A percentile compares a stretch with the other conserved stretches of the same genome.
Conservation (phyloP, 768 basidiomycete genomes). For the Calocybe cyanea region DNA sequence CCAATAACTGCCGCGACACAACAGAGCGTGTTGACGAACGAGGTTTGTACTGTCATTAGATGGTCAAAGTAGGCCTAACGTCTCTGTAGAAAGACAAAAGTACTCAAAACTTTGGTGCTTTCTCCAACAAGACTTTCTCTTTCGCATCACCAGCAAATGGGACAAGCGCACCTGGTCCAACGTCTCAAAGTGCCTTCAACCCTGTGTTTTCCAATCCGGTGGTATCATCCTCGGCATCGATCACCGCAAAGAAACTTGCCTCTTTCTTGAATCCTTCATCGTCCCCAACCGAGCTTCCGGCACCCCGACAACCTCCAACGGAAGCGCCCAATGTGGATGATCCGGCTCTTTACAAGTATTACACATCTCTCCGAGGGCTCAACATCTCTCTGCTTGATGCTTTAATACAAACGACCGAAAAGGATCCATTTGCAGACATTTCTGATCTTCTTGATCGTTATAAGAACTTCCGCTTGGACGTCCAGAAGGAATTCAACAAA, state of each 20-base stretch:
- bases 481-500: slow-evolving; percentile 54
- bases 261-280: slow-evolving; percentile 31
- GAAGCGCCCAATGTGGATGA: slow-evolving; percentile 21
- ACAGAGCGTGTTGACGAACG: not conserved
- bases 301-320: slow-evolving; percentile 9
- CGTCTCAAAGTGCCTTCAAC: slow-evolving; percentile 1
- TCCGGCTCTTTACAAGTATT: slow-evolving; percentile 49
- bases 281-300: slow-evolving; percentile 1
- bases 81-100: not conserved
- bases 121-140: slow-evolving; percentile 16
- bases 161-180: not conserved
- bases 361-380: slow-evolving; percentile 67
- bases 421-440: slow-evolving; percentile 70
- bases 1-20: slow-evolving; percentile 15
- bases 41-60: slow-evolving; percentile 14
- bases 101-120: slow-evolving; percentile 42
- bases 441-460: slow-evolving; percentile 55
- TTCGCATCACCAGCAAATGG: slow-evolving; percentile 14
- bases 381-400: slow-evolving; percentile 64
- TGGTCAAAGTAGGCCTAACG: slow-evolving; percentile 6
- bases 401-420: slow-evolving; percentile 53
- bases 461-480: slow-evolving; percentile 47
- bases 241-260: slow-evolving; percentile 50
- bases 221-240: slow-evolving; percentile 34
- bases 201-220: slow-evolving; percentile 17